Percentiles rank a stretch among this genome's conserved stretches.
phyloP scores from a whole-genome alignment of 257 asterid species.

The Nicotiana tomentosiformis region DNA sequence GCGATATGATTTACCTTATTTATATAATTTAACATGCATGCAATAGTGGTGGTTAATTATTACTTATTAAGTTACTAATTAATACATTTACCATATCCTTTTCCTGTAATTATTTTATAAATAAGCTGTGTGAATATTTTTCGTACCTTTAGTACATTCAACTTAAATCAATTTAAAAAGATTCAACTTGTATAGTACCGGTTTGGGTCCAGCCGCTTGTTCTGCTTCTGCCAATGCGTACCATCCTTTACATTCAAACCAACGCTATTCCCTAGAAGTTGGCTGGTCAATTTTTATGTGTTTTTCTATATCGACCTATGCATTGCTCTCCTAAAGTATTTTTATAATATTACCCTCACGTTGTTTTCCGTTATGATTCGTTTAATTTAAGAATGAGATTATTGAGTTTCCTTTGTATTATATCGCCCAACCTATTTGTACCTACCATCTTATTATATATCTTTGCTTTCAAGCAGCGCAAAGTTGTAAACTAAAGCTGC shows the following conservation, averaged over 20 bases:
- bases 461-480: conserved; percentile 5
- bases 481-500: not conserved
- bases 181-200: too few species aligned
- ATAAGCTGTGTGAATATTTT: too few species aligned
- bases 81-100: too few species aligned
- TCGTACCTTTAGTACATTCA: too few species aligned
- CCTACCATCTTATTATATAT: not conserved
- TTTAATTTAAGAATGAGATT: not conserved
- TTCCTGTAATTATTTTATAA: too few species aligned
- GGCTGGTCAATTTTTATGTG: not conserved
- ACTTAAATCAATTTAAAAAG: too few species aligned
- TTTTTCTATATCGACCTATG: not conserved
- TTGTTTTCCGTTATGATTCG: not conserved
- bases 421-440: not conserved
- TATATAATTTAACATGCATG: too few species aligned
- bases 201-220: not conserved
- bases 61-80: too few species aligned
- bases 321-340: not conserved
- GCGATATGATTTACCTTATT: too few species aligned
- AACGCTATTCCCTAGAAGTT: not conserved
- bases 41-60: too few species aligned
- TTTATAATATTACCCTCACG: not conserved
- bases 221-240: not conserved
- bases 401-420: not conserved
- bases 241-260: not conserved